Evolutionary conservation across 2,329 filamentous ascomycete genomes (phyloP).

Genomic region (Fusarium acutatum): DNA sequence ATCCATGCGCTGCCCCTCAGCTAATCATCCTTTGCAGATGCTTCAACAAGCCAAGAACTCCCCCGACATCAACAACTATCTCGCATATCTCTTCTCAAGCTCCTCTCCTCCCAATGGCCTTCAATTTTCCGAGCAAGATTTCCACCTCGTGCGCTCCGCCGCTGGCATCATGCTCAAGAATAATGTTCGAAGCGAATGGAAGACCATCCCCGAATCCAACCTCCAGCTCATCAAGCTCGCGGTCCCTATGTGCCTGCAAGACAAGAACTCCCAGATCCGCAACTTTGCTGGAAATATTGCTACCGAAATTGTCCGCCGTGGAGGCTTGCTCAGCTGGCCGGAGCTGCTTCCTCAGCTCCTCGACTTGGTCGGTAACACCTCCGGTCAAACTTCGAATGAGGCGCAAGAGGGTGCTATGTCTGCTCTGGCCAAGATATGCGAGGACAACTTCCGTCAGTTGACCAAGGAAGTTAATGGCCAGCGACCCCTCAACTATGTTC

Average conservation of each 20-base stretch:
- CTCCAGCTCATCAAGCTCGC: conserved; percentile 81
- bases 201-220: conserved; percentile 76
- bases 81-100: conserved; percentile 88
- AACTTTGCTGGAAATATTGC: conserved; percentile 93
- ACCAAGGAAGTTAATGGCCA: conserved; percentile 90
- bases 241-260: conserved; percentile 81
- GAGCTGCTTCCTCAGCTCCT: conserved; percentile 87
- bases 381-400: conserved; percentile 71
- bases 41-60: conserved; percentile 87
- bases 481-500: conserved; percentile 84
- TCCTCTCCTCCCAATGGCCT: conserved; percentile 68
- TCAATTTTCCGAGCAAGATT: conserved; percentile 66
- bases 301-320: conserved; percentile 86
- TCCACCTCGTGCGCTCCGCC: conserved; percentile 82
- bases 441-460: conserved; percentile 89
- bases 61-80: conserved; percentile 96
- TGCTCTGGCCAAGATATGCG: conserved; percentile 93
- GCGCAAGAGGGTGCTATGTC: conserved; percentile 94
- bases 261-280: conserved; percentile 82
- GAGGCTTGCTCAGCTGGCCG: conserved; percentile 90
- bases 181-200: conserved; percentile 80
- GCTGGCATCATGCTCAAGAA: conserved; percentile 97
- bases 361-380: conserved; percentile 76
- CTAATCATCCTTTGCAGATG: conserved; percentile 70
- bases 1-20: conserved; percentile 9